phyloP scores from a whole-genome alignment of 352 stramenopile genomes.

The Phytophthora aleatoria region DNA sequence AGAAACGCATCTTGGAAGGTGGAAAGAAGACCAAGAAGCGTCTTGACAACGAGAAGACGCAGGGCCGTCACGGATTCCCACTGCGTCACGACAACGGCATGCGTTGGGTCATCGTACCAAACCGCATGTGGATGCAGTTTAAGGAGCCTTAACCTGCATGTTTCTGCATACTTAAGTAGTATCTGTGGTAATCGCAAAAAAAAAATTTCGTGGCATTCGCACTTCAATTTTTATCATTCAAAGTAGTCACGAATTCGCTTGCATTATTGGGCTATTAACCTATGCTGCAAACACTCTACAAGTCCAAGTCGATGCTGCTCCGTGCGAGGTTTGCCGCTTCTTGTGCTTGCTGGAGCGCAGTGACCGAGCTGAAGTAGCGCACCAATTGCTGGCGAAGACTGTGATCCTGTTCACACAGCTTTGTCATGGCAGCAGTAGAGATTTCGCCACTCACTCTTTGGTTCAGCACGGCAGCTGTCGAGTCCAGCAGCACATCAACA shows the following conservation, averaged over 20 bases:
- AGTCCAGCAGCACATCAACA: slow-evolving; percentile 64
- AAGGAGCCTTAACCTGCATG: background rate
- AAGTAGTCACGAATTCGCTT: slow-evolving; percentile 6
- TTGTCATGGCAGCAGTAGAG: slow-evolving; percentile 21
- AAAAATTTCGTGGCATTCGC: background rate
- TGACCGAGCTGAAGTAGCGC: slow-evolving; percentile 59
- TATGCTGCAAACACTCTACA: slow-evolving; percentile 22
- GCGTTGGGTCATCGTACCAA: slow-evolving; percentile 17
- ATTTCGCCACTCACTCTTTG: slow-evolving; percentile 18
- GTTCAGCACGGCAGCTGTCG: slow-evolving; percentile 43
- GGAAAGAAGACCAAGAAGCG: slow-evolving; percentile 53
- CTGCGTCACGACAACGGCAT: slow-evolving; percentile 30
- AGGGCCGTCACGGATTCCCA: slow-evolving; percentile 13
- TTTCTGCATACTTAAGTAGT: slow-evolving; percentile 5
- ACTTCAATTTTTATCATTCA: background rate
- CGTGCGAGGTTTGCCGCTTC: slow-evolving; percentile 50
- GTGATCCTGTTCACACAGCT: slow-evolving; percentile 37
- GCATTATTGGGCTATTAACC: slow-evolving; percentile 23
- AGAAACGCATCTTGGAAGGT: slow-evolving; percentile 48
- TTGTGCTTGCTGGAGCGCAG: slow-evolving; percentile 57
- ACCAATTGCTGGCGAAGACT: slow-evolving; percentile 46
- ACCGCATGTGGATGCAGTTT: background rate
- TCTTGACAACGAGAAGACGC: slow-evolving; percentile 36
- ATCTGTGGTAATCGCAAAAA: slow-evolving; percentile 1
- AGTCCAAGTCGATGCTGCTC: slow-evolving; percentile 27